Conservation (phyloP, 2,329 filamentous ascomycete genomes). For the Pyricularia pennisetigena region DNA sequence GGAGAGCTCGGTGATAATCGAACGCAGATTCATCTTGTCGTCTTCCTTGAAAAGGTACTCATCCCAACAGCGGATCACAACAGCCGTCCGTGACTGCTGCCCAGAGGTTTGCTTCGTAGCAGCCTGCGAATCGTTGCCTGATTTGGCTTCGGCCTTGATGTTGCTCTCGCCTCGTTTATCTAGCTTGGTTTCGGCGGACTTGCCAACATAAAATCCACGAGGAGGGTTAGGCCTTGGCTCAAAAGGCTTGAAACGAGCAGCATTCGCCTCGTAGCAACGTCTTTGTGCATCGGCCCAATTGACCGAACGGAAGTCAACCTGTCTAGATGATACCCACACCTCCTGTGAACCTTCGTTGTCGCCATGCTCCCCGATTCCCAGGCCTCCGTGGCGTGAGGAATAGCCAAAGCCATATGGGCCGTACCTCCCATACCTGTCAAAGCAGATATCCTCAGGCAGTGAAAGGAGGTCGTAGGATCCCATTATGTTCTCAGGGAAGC, state of each 20-base stretch:
- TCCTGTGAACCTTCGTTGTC: constrained; percentile 71
- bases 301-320: constrained; percentile 68
- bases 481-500: constrained; percentile 75
- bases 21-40: constrained; percentile 71
- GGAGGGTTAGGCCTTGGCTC: constrained; percentile 27
- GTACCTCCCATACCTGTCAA: constrained; percentile 80
- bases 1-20: constrained; percentile 73
- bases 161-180: constrained; percentile 9
- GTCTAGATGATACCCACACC: constrained; percentile 62
- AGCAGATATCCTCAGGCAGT: constrained; percentile 78
- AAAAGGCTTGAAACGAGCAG: constrained; percentile 53
- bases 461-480: constrained; percentile 80
- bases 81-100: constrained; percentile 48
- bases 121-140: not conserved
- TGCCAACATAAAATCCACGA: constrained; percentile 41
- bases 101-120: constrained; percentile 3
- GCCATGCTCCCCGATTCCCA: constrained; percentile 76
- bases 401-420: constrained; percentile 90
- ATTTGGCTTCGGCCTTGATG: constrained; percentile 4
- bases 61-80: constrained; percentile 76
- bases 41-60: constrained; percentile 71
- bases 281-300: constrained; percentile 73
- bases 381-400: constrained; percentile 64
- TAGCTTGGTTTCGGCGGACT: constrained; percentile 15
- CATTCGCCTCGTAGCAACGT: constrained; percentile 63